Conservation (phyloP, 805 yeast species). For the Kodamaea kaohsiungensis region DNA sequence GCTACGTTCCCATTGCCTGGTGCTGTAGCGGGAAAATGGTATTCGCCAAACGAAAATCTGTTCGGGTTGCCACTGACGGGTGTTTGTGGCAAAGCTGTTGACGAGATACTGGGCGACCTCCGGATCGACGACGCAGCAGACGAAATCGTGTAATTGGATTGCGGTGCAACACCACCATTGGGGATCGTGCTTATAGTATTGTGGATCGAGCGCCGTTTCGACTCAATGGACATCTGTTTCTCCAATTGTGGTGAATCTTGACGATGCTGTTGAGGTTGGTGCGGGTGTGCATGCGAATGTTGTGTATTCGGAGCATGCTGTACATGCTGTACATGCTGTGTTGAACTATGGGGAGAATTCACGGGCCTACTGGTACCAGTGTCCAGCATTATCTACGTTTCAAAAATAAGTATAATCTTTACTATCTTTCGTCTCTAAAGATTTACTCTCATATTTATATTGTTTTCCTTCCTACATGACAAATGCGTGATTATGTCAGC, state of each 20-base stretch:
- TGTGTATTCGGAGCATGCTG: neutral
- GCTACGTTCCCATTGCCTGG: neutral
- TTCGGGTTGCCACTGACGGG: slow-evolving; percentile 6
- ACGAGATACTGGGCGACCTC: slow-evolving; percentile 14
- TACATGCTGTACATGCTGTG: neutral
- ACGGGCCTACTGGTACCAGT: neutral
- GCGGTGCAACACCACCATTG: neutral
- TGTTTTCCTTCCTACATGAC: neutral
- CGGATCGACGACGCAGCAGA: slow-evolving; percentile 10
- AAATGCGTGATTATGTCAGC: neutral
- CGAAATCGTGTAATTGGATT: slow-evolving; percentile 11
- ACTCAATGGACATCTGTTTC: slow-evolving; percentile 2
- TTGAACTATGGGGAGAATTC: neutral
- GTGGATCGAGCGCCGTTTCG: slow-evolving; percentile 5
- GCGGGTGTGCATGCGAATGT: neutral
- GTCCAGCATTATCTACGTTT: neutral
- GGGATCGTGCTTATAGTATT: slow-evolving; percentile 7
- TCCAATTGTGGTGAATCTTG: slow-evolving; percentile 9
- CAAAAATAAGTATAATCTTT: neutral
- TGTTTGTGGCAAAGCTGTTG: neutral
- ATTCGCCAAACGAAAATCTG: slow-evolving; percentile 12
- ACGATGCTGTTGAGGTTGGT: neutral
- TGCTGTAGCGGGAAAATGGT: slow-evolving; percentile 5
- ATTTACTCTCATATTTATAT: neutral
- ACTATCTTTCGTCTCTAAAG: neutral